Base-by-base conservation (phyloP, 352 stramenopile genomes). In the Globisporangium nunn region DNA sequence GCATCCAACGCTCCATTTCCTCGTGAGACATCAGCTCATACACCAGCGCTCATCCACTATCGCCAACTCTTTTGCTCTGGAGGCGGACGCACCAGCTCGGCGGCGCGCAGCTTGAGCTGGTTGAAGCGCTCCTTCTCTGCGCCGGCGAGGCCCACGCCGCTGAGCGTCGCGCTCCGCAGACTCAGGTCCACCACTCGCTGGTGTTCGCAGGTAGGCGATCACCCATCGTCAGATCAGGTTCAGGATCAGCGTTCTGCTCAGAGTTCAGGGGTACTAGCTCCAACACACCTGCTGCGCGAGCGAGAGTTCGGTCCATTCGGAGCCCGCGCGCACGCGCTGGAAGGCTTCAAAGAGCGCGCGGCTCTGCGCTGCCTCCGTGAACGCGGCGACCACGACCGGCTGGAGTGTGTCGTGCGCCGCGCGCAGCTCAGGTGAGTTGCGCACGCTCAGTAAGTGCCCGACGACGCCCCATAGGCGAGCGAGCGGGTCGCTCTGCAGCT, bases 361-460 rank as follows among this genome's bases (percentile, higher is more conserved):
- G 68, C 78, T 97, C 79, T 99, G 96, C 23, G 81, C 87, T 31
- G 96, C 83, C 55, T 95, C 81, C 17, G 90, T 98, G 52, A 97
- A 87, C 0, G 89, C 88, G 76, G 97, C 61, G 41, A 99, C 95
- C 31, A 99, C 91, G 40, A 96, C 83, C 58, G 97, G 92, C 66
- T 93, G 82, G 63, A 98, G 85, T 39, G 88, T 66, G 66, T 98
- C 88, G 70, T 99, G 95, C 15, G 90, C 95, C n/a, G 82, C 63
- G 40, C 96, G 81, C 23, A 99, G 71, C 53, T 96, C 92, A 6
- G 98, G 88, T 48, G 84, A 96, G 74, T 98, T 98, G 67, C 96
- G 94, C 29, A 99, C 96, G 49, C 93, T 97, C 70, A 98, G 98
- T 46, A 99, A 82, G 74, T 99, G 96, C 31, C 87, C 84, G 28